A percentile compares a stretch with the other conserved stretches of the same genome.
These are phyloP conservation scores for Claviceps citrina DNA, from an alignment of 2,329 filamentous ascomycete species.

Conservation along the genomic window DNA sequence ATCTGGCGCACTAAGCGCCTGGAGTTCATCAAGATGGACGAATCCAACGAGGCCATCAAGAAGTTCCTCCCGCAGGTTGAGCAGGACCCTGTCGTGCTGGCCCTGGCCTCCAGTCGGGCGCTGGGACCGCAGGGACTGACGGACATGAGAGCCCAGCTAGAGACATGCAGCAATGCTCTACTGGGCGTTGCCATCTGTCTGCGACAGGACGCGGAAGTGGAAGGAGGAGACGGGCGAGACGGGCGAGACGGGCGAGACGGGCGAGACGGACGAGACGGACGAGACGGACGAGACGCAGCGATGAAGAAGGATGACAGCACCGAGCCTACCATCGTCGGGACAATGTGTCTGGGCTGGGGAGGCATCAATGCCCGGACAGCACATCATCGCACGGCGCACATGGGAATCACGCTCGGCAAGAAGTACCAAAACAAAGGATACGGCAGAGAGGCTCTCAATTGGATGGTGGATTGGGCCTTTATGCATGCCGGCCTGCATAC, in stretches of 20 bases:
- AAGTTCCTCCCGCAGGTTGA: constrained; percentile 6
- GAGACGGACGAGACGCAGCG: background rate
- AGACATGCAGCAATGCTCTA: constrained; percentile 7
- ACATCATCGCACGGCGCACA: constrained; percentile 10
- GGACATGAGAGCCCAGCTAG: constrained; percentile 7
- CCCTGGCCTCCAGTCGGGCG: constrained; percentile 5
- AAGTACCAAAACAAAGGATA: constrained; percentile 26
- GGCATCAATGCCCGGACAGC: constrained; percentile 5
- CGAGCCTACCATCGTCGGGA: constrained; percentile 8
- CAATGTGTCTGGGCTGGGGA: constrained; percentile 10
- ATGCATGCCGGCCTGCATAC: constrained; percentile 26
- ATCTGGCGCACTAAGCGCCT: constrained; percentile 10
- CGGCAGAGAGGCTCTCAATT: constrained; percentile 30
- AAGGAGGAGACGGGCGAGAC: background rate
- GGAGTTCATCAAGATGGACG: constrained; percentile 9
- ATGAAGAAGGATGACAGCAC: background rate
- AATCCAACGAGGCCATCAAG: constrained; percentile 7
- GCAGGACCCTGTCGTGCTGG: constrained; percentile 7
- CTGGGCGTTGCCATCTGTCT: constrained; percentile 11
- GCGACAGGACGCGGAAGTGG: background rate
- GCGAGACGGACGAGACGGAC: constrained; percentile 2
- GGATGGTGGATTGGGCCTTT: constrained; percentile 32
- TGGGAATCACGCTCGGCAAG: constrained; percentile 22
- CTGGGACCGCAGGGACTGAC: constrained; percentile 6
- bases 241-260: constrained; percentile 1